Evolutionary conservation across 2,329 filamentous ascomycete genomes (phyloP), one percentile per base, ranked within the genome.

Genomic region (Fusarium nygamai): DNA sequence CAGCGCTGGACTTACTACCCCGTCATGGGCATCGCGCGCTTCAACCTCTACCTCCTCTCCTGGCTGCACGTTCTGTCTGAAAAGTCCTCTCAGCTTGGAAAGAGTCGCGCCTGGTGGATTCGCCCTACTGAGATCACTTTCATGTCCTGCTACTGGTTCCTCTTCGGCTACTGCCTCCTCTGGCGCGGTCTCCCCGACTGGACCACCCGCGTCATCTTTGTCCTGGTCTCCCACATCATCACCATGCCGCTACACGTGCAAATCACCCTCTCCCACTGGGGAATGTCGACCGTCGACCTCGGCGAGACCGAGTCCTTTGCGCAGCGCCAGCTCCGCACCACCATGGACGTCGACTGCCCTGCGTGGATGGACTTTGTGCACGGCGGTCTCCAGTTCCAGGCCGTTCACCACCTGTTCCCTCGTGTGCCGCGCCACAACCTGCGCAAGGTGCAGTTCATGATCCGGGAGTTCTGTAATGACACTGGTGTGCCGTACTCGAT

Each of bases 281-380:
- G 89, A 68, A 94, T 93, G 91, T 90, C 89, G 31, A 92, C 90
- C 5, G 83, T 88, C 0, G 90, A 93, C 71, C 85, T 92, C 6
- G 91, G 91, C 67, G 86, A 89, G 53, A 84, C 85, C 62, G 92
- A 93, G 79, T 92, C 90, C 2, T 93, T 93, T 78, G 85, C 91
- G 0, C 91, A 93, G 83, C 90, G 90, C 77, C 91, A 92, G 86
- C 83, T 93, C 43, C 87, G 92, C 50, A 93, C 92, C 7, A 93
- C 91, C 33, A 92, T 93, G 91, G 92, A 94, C 76, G 89, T 94
- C 54, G 91, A 92, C 76, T 93, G 92, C 81, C 92, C 92, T 1
- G 83, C 86, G 31, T 94, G 92, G 92, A 83, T 94, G 33, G 92
- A 94, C 80, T 93, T 91, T 75, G 86, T 93, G 78, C 92, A 94